These are phyloP conservation scores for Fragaria vesca DNA, from an alignment of 306 rosid species.

Conservation along the genomic window DNA sequence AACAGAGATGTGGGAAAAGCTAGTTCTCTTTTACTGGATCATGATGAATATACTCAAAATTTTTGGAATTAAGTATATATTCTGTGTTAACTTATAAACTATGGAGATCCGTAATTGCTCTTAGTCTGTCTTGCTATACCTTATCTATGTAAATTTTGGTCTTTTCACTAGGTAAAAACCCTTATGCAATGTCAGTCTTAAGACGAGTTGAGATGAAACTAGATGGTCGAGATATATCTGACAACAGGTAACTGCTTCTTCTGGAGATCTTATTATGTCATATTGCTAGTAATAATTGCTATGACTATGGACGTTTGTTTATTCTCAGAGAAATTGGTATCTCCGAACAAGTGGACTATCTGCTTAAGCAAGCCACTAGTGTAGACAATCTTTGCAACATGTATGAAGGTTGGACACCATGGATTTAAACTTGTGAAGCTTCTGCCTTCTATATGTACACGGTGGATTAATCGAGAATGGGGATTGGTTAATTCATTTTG, in stretches of 20 bases:
- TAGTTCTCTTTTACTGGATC: background rate
- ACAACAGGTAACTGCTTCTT: conserved; percentile 54
- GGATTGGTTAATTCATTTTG: conserved; percentile 14
- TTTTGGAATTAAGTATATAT: background rate
- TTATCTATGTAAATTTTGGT: conserved; percentile 19
- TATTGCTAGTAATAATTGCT: conserved; percentile 17
- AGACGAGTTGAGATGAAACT: conserved; percentile 89
- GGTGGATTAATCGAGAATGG: conserved; percentile 1
- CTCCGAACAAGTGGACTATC: conserved; percentile 88
- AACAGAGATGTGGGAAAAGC: background rate
- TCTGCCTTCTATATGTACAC: conserved; percentile 19
- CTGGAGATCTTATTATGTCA: conserved; percentile 18
- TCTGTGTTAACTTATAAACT: background rate
- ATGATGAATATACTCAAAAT: background rate
- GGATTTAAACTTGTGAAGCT: conserved; percentile 68
- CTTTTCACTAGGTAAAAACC: conserved; percentile 64
- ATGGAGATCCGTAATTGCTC: background rate
- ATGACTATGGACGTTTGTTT: conserved; percentile 27
- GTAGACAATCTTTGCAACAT: conserved; percentile 92
- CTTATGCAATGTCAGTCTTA: conserved; percentile 77
- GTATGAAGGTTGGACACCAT: conserved; percentile 99
- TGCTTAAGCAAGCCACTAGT: conserved; percentile 90
- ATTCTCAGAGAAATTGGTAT: conserved; percentile 69
- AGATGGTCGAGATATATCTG: conserved; percentile 73
- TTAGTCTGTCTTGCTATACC: background rate